A percentile compares a stretch with the other conserved stretches of the same genome.
Evolutionary conservation across 768 basidiomycete species (phyloP).

Genomic region (button mushroom (Agaricus bisporus)): DNA sequence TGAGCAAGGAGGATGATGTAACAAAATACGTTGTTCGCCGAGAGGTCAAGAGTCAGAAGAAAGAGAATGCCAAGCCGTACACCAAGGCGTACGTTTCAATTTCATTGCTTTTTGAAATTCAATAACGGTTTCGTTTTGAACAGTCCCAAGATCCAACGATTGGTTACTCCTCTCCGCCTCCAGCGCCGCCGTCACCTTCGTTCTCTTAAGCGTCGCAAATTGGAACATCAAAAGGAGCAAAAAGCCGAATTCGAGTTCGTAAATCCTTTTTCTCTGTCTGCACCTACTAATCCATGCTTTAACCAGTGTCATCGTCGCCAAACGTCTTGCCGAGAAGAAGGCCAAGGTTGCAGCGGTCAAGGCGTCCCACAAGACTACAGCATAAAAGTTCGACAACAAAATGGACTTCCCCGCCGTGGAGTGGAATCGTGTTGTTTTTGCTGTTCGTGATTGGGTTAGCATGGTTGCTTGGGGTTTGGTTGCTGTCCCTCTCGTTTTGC

Average conservation of each 20-base stretch:
- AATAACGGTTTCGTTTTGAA: neutral
- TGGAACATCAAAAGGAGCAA: slow-evolving; percentile 92
- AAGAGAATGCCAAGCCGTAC: slow-evolving; percentile 86
- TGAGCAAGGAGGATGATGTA: slow-evolving; percentile 97
- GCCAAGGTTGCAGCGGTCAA: slow-evolving; percentile 84
- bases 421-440: neutral
- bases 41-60: slow-evolving; percentile 87
- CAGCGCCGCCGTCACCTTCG: slow-evolving; percentile 93
- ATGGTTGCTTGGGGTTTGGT: neutral
- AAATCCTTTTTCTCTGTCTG: slow-evolving; percentile 2
- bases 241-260: slow-evolving; percentile 87
- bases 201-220: slow-evolving; percentile 80
- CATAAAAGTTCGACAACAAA: slow-evolving; percentile 1
- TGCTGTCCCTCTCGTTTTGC: neutral
- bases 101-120: neutral
- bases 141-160: slow-evolving; percentile 94
- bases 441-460: neutral
- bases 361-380: slow-evolving; percentile 55
- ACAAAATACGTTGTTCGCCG: slow-evolving; percentile 94
- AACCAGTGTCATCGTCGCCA: slow-evolving; percentile 62
- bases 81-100: slow-evolving; percentile 80
- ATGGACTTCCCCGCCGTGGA: neutral
- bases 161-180: slow-evolving; percentile 91
- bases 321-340: slow-evolving; percentile 93
- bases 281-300: neutral